phyloP scores from a whole-genome alignment of 2,329 filamentous ascomycete species.

The Xylaria sp. region DNA sequence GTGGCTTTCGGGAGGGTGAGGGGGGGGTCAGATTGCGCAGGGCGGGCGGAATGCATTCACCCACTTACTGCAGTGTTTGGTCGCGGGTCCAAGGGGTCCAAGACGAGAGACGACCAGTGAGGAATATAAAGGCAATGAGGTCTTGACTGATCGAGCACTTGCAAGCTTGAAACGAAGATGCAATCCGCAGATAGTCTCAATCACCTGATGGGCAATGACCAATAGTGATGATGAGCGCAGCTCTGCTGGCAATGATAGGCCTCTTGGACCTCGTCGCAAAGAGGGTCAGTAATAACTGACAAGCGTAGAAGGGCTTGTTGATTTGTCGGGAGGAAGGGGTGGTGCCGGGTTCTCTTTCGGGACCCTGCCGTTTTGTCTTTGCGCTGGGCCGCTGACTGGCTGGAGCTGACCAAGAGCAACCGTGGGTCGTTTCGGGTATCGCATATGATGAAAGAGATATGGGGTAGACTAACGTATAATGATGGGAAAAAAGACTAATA shows the following conservation, averaged over 20 bases:
- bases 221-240: slow-evolving; percentile 58
- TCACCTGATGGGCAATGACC: slow-evolving; percentile 64
- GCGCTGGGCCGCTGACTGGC: slow-evolving; percentile 50
- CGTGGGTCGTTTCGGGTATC: slow-evolving; percentile 39
- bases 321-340: slow-evolving; percentile 56
- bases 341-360: slow-evolving; percentile 34
- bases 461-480: slow-evolving; percentile 27
- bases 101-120: slow-evolving; percentile 33
- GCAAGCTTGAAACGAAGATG: slow-evolving; percentile 46
- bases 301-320: slow-evolving; percentile 57
- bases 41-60: slow-evolving; percentile 36
- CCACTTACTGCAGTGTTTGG: slow-evolving; percentile 42
- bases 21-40: slow-evolving; percentile 29
- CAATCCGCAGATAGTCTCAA: slow-evolving; percentile 56
- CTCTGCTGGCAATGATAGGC: slow-evolving; percentile 63
- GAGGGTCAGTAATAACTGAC: slow-evolving; percentile 52
- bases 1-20: slow-evolving; percentile 37
- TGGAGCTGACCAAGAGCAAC: slow-evolving; percentile 41
- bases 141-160: slow-evolving; percentile 49
- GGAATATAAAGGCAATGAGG: slow-evolving; percentile 28
- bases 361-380: slow-evolving; percentile 39
- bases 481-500: slow-evolving; percentile 14
- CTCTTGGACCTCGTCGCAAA: slow-evolving; percentile 51
- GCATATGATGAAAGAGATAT: slow-evolving; percentile 36
- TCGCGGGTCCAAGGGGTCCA: slow-evolving; percentile 36